Percentiles rank a stretch among this genome's conserved stretches.
phyloP scores from a whole-genome alignment of 2,329 filamentous ascomycete species.

The Erysiphe pulchra region DNA sequence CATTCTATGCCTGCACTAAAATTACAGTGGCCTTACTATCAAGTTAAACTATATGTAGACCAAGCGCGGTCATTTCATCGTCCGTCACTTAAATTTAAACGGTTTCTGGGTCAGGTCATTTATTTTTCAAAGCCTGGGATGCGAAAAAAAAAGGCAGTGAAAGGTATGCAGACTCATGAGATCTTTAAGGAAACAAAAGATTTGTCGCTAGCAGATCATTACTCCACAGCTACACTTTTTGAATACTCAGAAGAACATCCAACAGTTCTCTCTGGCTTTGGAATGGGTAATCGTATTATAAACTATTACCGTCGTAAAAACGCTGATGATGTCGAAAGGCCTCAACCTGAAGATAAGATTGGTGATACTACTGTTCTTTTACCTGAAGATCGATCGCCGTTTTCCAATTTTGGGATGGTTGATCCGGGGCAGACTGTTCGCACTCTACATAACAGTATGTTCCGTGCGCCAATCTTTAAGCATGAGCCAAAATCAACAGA shows the following conservation, averaged over 20 bases:
- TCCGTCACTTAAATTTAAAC: constrained; percentile 48
- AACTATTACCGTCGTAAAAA: constrained; percentile 88
- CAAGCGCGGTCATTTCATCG: constrained; percentile 66
- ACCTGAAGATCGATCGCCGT: constrained; percentile 85
- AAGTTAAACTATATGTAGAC: constrained; percentile 49
- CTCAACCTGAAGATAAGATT: constrained; percentile 31
- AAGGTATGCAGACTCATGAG: constrained; percentile 51
- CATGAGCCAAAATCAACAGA: constrained; percentile 56
- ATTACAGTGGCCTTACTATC: constrained; percentile 89
- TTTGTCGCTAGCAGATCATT: constrained; percentile 56
- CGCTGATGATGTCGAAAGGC: constrained; percentile 24
- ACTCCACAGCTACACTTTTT: constrained; percentile 64
- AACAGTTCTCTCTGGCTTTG: constrained; percentile 79
- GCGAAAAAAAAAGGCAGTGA: constrained; percentile 60
- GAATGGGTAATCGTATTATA: constrained; percentile 87
- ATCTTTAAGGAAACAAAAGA: constrained; percentile 62
- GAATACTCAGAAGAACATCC: constrained; percentile 94
- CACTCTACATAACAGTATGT: constrained; percentile 87
- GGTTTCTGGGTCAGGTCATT: constrained; percentile 38
- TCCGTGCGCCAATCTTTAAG: constrained; percentile 76
- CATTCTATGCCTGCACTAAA: constrained; percentile 81
- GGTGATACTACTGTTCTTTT: constrained; percentile 74
- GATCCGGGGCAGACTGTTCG: constrained; percentile 75
- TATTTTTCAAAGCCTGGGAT: constrained; percentile 46
- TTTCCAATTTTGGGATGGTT: constrained; percentile 82